phyloP scores from a whole-genome alignment of 108 stramenopile genomes.

The Cyclostephanos invisitatus region DNA sequence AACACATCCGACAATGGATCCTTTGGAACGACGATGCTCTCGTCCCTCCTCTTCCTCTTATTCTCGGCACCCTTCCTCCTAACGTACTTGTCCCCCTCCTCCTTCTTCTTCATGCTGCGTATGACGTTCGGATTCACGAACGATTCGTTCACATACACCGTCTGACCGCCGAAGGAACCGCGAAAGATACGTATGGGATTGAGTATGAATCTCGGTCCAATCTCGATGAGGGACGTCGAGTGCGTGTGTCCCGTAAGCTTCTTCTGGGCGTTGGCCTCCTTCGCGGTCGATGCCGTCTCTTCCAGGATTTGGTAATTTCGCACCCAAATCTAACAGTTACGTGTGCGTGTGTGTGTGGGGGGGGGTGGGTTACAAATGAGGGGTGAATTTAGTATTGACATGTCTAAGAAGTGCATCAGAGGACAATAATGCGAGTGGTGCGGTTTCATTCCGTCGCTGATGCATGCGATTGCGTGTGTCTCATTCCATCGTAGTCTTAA shows the following conservation, averaged over 20 bases:
- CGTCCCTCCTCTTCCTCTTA: conserved; percentile 77
- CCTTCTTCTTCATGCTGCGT: conserved; percentile 71
- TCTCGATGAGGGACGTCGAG: conserved; percentile 93
- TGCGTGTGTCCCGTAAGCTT: conserved; percentile 75
- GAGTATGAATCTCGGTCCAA: conserved; percentile 98
- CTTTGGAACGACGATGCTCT: conserved; percentile 66
- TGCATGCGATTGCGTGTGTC: conserved; percentile 31
- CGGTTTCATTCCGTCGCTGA: conserved; percentile 1
- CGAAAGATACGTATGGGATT: conserved; percentile 96
- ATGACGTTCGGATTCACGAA: conserved; percentile 94
- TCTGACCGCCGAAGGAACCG: conserved; percentile 98
- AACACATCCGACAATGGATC: conserved; percentile 87
- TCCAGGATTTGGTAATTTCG: conserved; percentile 98
- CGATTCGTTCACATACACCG: conserved; percentile 89
- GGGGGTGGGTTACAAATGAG: too few relatives aligned
- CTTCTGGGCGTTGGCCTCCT: conserved; percentile 77
- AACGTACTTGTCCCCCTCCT: conserved; percentile 77
- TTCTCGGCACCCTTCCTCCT: conserved; percentile 79
- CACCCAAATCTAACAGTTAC: conserved; percentile 90
- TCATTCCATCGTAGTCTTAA: conserved; percentile 94
- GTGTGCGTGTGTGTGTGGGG: conserved; percentile 1
- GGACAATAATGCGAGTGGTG: conserved; percentile 9
- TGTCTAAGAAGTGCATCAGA: too few relatives aligned
- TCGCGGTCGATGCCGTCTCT: conserved; percentile 74
- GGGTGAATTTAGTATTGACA: too few relatives aligned